Evolutionary conservation across 1,284 basidiomycete species (phyloP).

Genomic region (Sutorius eximius): DNA sequence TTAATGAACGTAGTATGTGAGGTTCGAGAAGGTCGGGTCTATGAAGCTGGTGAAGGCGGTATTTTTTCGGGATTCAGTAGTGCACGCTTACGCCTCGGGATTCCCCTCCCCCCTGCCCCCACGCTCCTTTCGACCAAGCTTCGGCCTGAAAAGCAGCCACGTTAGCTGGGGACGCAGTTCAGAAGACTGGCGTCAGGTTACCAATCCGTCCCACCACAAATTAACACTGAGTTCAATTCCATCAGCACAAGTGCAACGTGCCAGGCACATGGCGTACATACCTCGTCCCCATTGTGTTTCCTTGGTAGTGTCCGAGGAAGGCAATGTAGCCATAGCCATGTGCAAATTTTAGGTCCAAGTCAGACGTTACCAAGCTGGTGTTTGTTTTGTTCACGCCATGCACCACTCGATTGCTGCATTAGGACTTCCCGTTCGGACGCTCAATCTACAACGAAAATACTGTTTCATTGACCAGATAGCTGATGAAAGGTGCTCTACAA

Average conservation of each 20-base stretch:
- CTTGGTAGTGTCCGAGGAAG: slow-evolving; percentile 23
- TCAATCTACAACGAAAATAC: slow-evolving; percentile 29
- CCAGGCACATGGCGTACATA: slow-evolving; percentile 19
- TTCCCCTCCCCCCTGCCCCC: slow-evolving; percentile 45
- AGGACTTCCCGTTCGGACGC: slow-evolving; percentile 28
- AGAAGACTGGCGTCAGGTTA: slow-evolving; percentile 22
- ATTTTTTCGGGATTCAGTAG: slow-evolving; percentile 1
- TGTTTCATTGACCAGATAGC: not conserved
- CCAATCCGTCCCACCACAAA: slow-evolving; percentile 87
- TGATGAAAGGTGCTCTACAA: slow-evolving; percentile 1
- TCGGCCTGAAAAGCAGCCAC: slow-evolving; percentile 47
- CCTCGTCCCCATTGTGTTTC: slow-evolving; percentile 37
- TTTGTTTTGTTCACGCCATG: slow-evolving; percentile 19
- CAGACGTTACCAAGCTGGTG: slow-evolving; percentile 11
- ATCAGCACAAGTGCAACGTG: slow-evolving; percentile 17
- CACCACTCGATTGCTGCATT: slow-evolving; percentile 32
- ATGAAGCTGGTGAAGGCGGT: slow-evolving; percentile 2
- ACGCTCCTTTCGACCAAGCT: slow-evolving; percentile 64
- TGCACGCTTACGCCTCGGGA: slow-evolving; percentile 40
- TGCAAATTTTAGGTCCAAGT: slow-evolving; percentile 24
- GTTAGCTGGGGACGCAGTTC: slow-evolving; percentile 18
- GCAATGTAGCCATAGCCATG: slow-evolving; percentile 32
- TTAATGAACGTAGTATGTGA: slow-evolving; percentile 84
- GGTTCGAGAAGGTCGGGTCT: slow-evolving; percentile 80
- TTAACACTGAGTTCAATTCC: slow-evolving; percentile 55